Conservation (phyloP, 1,284 basidiomycete species). For the Trametes sp. region DNA sequence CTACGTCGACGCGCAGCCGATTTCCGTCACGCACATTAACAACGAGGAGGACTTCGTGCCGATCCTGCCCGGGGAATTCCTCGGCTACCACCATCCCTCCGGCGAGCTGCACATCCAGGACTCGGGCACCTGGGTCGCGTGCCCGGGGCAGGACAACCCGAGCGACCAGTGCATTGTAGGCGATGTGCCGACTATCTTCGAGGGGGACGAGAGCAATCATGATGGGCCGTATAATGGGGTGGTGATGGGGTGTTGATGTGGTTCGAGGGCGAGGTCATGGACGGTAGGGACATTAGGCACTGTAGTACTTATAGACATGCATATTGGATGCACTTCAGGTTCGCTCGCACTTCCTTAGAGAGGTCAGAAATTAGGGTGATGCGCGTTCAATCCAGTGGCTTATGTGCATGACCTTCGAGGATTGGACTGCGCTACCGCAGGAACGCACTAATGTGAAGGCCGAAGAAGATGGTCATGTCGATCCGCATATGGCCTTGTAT, state of each 20-base stretch:
- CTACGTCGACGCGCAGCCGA: conserved; percentile 57
- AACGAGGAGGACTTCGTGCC: conserved; percentile 42
- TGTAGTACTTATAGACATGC: too few relatives aligned
- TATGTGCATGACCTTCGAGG: too few relatives aligned
- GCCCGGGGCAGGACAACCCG: conserved; percentile 64
- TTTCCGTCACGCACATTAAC: conserved; percentile 48
- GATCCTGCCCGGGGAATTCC: conserved; percentile 52
- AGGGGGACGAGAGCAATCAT: conserved; percentile 54
- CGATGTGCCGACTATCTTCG: conserved; percentile 59
- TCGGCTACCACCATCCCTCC: conserved; percentile 62
- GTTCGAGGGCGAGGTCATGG: background rate
- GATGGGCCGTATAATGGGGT: conserved; percentile 66
- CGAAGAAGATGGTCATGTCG: too few relatives aligned
- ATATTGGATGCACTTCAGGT: too few relatives aligned
- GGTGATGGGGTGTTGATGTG: conserved; percentile 53
- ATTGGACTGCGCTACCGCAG: too few relatives aligned
- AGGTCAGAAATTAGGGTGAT: too few relatives aligned
- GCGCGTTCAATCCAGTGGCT: too few relatives aligned
- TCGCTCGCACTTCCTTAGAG: too few relatives aligned
- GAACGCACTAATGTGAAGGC: too few relatives aligned
- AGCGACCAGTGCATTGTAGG: conserved; percentile 59
- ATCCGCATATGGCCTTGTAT: too few relatives aligned
- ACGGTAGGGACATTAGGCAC: background rate
- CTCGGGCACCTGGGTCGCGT: conserved; percentile 53
- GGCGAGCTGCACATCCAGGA: conserved; percentile 68